phyloP scores from a whole-genome alignment of 169 alveolate species.

The Besnoitia besnoiti region DNA sequence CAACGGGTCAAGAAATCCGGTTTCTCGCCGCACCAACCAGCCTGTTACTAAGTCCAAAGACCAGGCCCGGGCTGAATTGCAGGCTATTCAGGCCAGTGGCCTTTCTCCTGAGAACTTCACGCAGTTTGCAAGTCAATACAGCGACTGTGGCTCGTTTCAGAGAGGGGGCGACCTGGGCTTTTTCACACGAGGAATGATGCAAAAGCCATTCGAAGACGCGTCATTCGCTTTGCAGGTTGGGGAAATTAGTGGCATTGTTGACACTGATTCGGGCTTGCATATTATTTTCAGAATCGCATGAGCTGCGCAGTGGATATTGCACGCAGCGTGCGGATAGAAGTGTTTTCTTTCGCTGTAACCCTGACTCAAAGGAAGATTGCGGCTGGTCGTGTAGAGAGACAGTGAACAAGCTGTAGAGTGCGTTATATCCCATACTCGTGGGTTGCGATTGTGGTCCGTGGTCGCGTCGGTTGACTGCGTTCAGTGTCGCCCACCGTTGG shows the following conservation, averaged over 20 bases:
- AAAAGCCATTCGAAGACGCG: constrained; percentile 85
- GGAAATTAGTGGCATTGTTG: constrained; percentile 87
- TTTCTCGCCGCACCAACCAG: constrained; percentile 82
- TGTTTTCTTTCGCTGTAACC: no score
- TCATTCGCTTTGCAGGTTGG: constrained; percentile 85
- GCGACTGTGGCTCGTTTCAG: constrained; percentile 86
- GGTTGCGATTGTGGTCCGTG: no score
- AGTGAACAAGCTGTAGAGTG: no score
- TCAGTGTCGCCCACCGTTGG: no score
- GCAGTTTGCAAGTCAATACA: constrained; percentile 76
- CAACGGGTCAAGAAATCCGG: constrained; percentile 88
- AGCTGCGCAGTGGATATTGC: no score
- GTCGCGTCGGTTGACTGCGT: no score
- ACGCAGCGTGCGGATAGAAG: no score
- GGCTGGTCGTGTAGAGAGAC: no score
- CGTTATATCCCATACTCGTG: no score
- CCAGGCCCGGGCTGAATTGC: constrained; percentile 84
- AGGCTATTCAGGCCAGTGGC: constrained; percentile 62
- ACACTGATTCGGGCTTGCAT: constrained; percentile 90
- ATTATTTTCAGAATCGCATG: constrained; percentile 86
- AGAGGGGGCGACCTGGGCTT: constrained; percentile 90
- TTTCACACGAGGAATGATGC: constrained; percentile 88
- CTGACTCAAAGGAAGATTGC: no score
- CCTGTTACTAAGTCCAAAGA: constrained; percentile 85
- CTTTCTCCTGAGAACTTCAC: constrained; percentile 63